phyloP scores from a whole-genome alignment of 2,329 filamentous ascomycete genomes.

The Graphiopsis chlorocephala region DNA sequence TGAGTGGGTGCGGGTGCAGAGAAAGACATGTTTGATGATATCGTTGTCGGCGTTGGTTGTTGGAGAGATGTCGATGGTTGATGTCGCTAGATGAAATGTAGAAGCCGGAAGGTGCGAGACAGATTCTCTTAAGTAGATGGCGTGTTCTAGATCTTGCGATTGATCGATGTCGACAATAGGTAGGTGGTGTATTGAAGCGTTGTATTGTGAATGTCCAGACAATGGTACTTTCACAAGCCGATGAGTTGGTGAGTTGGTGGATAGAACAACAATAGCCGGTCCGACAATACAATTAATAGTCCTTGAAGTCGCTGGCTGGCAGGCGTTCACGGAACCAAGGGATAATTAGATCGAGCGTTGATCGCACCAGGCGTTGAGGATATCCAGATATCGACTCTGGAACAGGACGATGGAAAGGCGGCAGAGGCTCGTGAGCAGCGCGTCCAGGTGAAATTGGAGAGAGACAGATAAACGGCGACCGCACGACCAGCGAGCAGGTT shows the following conservation, averaged over 20 bases:
- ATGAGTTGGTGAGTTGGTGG: constrained; percentile 12
- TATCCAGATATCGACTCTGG: constrained; percentile 17
- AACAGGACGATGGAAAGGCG: background rate
- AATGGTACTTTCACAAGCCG: constrained; percentile 13
- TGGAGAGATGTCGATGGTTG: constrained; percentile 12
- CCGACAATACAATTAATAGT: constrained; percentile 29
- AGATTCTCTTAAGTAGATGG: constrained; percentile 12
- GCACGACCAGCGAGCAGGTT: constrained; percentile 24
- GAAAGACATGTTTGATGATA: constrained; percentile 42
- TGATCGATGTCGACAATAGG: constrained; percentile 19
- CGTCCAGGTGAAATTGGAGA: constrained; percentile 13
- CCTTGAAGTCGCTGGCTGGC: constrained; percentile 32
- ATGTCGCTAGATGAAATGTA: constrained; percentile 9
- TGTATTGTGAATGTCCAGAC: constrained; percentile 2
- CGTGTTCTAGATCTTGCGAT: constrained; percentile 11
- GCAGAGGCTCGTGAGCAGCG: constrained; percentile 10
- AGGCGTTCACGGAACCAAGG: constrained; percentile 25
- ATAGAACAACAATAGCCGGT: constrained; percentile 19
- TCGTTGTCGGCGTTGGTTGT: constrained; percentile 19
- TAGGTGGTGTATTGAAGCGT: constrained; percentile 14
- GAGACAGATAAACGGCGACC: constrained; percentile 21
- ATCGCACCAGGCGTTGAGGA: constrained; percentile 16
- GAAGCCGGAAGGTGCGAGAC: constrained; percentile 10
- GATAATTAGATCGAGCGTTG: constrained; percentile 28
- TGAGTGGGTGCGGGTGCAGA: constrained; percentile 36